Percentiles rank a stretch among this genome's conserved stretches.
Evolutionary conservation across 2,329 filamentous ascomycete species (phyloP).

Genomic region (Knufia petricola): DNA sequence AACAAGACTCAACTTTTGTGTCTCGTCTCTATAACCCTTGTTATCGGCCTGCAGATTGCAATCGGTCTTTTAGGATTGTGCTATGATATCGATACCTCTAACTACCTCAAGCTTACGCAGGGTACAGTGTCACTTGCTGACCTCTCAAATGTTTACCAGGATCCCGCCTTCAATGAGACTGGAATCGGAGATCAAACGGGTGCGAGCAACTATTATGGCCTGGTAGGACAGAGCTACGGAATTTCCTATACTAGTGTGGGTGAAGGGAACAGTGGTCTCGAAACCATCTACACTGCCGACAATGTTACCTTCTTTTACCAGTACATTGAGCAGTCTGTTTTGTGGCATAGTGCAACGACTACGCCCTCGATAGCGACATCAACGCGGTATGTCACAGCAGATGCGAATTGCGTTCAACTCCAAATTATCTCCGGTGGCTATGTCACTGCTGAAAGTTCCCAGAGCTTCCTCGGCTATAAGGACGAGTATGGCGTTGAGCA

Average conservation of each 20-base stretch:
- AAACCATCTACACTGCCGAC: slow-evolving; percentile 7
- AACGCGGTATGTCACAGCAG: not conserved
- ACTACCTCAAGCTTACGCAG: not conserved
- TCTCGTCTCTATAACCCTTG: slow-evolving; percentile 16
- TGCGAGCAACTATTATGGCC: slow-evolving; percentile 2
- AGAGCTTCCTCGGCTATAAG: not conserved
- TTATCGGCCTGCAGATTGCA: slow-evolving; percentile 17
- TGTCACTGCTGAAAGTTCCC: not conserved
- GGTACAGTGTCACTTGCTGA: slow-evolving; percentile 9
- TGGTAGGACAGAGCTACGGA: slow-evolving; percentile 3
- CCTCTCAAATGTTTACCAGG: slow-evolving; percentile 5
- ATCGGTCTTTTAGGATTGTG: slow-evolving; percentile 21
- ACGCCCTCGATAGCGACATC: not conserved
- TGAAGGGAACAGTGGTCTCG: not conserved
- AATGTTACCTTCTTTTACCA: slow-evolving; percentile 8
- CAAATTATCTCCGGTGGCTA: slow-evolving; percentile 2
- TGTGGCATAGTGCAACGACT: not conserved
- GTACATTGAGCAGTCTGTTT: not conserved
- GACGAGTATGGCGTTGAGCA: not conserved
- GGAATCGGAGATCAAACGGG: slow-evolving; percentile 2
- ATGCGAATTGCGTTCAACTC: slow-evolving; percentile 4
- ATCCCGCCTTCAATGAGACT: not conserved
- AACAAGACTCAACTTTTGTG: slow-evolving; percentile 20
- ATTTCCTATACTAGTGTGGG: not conserved
- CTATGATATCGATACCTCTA: slow-evolving; percentile 19